phyloP scores from a whole-genome alignment of 2,329 filamentous ascomycete species.

The Alternaria alternata region DNA sequence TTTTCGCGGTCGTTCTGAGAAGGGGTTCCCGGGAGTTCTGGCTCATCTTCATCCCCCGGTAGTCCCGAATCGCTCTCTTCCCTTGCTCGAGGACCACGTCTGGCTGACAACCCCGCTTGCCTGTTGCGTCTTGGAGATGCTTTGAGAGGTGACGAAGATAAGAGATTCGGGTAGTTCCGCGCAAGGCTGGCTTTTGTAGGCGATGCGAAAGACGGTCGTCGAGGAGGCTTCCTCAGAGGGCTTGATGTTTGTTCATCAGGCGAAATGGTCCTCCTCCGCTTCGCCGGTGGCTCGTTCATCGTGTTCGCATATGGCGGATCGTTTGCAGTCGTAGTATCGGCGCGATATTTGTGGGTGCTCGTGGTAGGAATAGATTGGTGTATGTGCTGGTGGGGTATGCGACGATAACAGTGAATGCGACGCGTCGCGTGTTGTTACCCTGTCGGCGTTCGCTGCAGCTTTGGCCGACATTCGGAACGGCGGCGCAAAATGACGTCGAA shows the following conservation, averaged over 20 bases:
- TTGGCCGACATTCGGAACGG: slow-evolving; percentile 38
- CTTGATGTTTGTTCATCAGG: slow-evolving; percentile 33
- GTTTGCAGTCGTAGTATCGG: neutral
- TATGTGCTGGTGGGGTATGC: slow-evolving; percentile 11
- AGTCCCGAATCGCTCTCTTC: slow-evolving; percentile 13
- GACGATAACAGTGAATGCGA: slow-evolving; percentile 22
- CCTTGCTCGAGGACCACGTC: slow-evolving; percentile 9
- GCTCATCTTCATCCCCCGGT: slow-evolving; percentile 14
- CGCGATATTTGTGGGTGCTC: neutral
- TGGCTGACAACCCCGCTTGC: slow-evolving; percentile 22
- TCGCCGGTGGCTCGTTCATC: slow-evolving; percentile 47
- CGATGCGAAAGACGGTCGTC: slow-evolving; percentile 49
- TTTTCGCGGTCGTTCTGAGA: slow-evolving; percentile 21
- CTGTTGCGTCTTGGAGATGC: slow-evolving; percentile 11
- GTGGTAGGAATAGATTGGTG: slow-evolving; percentile 3
- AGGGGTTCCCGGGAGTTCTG: slow-evolving; percentile 33
- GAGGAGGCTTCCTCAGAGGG: slow-evolving; percentile 42
- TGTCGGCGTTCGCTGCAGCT: slow-evolving; percentile 31
- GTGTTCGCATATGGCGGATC: neutral
- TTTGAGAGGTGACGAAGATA: slow-evolving; percentile 20
- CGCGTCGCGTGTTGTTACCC: slow-evolving; percentile 42
- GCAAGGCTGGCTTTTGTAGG: slow-evolving; percentile 52
- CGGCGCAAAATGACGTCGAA: slow-evolving; percentile 46
- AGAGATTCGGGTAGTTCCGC: slow-evolving; percentile 49
- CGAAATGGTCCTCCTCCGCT: slow-evolving; percentile 47